Conservation (phyloP, 495 filamentous ascomycete genomes). For the Xylaria bambusicola region DNA sequence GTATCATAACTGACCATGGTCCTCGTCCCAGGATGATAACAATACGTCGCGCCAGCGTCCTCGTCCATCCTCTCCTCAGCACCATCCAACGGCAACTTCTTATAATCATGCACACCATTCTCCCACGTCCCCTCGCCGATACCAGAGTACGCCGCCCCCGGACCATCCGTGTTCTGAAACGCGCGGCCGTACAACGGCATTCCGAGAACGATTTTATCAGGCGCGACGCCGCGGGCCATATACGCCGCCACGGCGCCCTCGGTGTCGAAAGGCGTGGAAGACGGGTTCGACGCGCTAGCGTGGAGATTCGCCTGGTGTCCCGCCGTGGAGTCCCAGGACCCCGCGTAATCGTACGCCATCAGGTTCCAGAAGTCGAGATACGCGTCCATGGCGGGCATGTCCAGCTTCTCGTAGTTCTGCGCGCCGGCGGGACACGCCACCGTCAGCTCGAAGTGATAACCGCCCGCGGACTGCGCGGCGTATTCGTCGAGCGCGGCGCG, state of each 20-base stretch:
- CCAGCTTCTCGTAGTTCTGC: conserved; percentile 74
- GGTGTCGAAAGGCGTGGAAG: conserved; percentile 75
- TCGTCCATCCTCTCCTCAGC: conserved; percentile 53
- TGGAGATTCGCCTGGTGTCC: conserved; percentile 86
- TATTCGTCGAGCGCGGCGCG: conserved; percentile 64
- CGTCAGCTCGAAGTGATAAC: conserved; percentile 75
- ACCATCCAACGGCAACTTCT: conserved; percentile 61
- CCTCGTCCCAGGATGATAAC: conserved; percentile 61
- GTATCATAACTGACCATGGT: conserved; percentile 83
- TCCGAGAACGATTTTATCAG: conserved; percentile 77
- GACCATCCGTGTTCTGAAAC: conserved; percentile 75
- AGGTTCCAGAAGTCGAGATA: conserved; percentile 94
- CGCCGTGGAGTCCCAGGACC: conserved; percentile 70
- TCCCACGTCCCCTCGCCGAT: conserved; percentile 81
- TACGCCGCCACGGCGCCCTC: conserved; percentile 67
- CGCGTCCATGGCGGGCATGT: conserved; percentile 71
- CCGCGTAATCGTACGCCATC: conserved; percentile 82
- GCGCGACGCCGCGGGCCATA: conserved; percentile 59
- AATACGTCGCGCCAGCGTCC: conserved; percentile 67
- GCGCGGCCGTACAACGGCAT: conserved; percentile 92
- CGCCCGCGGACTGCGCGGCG: conserved; percentile 46
- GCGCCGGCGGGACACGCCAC: conserved; percentile 70
- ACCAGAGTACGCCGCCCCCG: conserved; percentile 67
- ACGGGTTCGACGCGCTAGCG: conserved; percentile 53
- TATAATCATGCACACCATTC: conserved; percentile 85